Conservation (phyloP, 163 green algal genomes). For the Prototheca cutis region DNA sequence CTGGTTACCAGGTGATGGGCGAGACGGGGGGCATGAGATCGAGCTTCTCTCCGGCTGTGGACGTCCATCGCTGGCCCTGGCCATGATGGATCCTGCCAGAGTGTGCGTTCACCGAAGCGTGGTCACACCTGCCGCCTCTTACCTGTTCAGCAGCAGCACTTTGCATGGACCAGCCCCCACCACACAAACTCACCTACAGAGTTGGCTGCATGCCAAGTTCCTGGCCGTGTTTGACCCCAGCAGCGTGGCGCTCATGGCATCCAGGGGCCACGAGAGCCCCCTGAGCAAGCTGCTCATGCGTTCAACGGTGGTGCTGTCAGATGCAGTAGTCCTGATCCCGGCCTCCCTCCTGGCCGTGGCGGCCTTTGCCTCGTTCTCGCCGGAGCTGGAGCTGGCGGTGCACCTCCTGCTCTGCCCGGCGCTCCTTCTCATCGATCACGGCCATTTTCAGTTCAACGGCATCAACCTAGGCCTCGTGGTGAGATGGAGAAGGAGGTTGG, state of each 20-base stretch:
- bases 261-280: conserved; percentile 64
- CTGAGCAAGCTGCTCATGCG: conserved; percentile 77
- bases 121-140: not conserved
- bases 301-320: conserved; percentile 68
- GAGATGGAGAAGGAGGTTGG: too few relatives aligned
- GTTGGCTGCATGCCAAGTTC: conserved; percentile 60
- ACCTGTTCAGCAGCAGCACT: not conserved
- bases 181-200: conserved; percentile 38
- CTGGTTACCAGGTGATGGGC: conserved; percentile 70
- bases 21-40: too few relatives aligned
- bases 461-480: conserved; percentile 80
- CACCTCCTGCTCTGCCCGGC: conserved; percentile 69
- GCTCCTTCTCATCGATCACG: conserved; percentile 90
- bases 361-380: not conserved
- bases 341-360: conserved; percentile 25
- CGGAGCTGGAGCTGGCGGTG: conserved; percentile 23
- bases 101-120: not conserved
- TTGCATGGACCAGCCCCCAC: not conserved
- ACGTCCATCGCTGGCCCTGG: too few relatives aligned
- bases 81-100: too few relatives aligned
- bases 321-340: conserved; percentile 70
- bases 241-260: conserved; percentile 57
- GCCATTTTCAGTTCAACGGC: conserved; percentile 99
- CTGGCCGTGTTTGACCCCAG: conserved; percentile 61
- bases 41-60: too few relatives aligned